These are phyloP conservation scores for Diplosphaera chodatii DNA, from an alignment of 139 green algal species.

Conservation along the genomic window DNA sequence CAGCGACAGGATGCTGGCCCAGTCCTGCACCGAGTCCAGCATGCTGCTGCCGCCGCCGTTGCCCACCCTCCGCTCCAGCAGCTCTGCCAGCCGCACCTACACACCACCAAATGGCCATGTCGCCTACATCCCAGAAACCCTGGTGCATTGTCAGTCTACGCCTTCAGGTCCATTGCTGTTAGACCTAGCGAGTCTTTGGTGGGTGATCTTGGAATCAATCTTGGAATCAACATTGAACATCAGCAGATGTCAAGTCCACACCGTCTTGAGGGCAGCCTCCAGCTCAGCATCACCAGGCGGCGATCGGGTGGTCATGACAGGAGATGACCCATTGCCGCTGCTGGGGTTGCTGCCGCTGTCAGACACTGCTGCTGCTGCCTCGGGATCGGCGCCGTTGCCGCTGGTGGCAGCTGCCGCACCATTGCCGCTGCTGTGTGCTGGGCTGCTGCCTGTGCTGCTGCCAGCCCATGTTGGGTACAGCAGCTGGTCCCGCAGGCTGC, in stretches of 20 bases:
- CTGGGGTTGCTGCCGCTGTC: background rate
- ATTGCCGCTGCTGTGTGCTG: background rate
- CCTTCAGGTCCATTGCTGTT: too few relatives aligned
- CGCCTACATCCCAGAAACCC: too few relatives aligned
- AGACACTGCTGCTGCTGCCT: too few relatives aligned
- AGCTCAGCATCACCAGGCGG: slow-evolving; percentile 66
- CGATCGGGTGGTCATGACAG: too few relatives aligned
- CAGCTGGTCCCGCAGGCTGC: slow-evolving; percentile 80
- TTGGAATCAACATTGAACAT: too few relatives aligned
- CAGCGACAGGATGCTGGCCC: slow-evolving; percentile 78
- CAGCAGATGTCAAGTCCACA: too few relatives aligned
- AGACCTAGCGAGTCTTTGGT: too few relatives aligned
- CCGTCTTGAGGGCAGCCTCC: slow-evolving; percentile 43
- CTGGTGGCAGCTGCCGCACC: too few relatives aligned
- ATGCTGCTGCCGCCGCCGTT: slow-evolving; percentile 1
- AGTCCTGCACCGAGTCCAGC: slow-evolving; percentile 75
- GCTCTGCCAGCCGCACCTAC: slow-evolving; percentile 51
- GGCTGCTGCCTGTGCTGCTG: background rate
- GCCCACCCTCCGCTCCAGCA: slow-evolving; percentile 41
- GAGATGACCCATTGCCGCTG: slow-evolving; percentile 12
- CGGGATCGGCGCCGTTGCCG: background rate
- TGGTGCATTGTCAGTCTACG: too few relatives aligned
- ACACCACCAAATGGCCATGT: too few relatives aligned
- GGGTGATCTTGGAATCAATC: too few relatives aligned
- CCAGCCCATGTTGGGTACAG: slow-evolving; percentile 75